Evolutionary conservation across 1,139 yeast species (phyloP), one percentile per base, ranked within the genome.

Genomic region (Suhomyces chickasaworum): DNA sequence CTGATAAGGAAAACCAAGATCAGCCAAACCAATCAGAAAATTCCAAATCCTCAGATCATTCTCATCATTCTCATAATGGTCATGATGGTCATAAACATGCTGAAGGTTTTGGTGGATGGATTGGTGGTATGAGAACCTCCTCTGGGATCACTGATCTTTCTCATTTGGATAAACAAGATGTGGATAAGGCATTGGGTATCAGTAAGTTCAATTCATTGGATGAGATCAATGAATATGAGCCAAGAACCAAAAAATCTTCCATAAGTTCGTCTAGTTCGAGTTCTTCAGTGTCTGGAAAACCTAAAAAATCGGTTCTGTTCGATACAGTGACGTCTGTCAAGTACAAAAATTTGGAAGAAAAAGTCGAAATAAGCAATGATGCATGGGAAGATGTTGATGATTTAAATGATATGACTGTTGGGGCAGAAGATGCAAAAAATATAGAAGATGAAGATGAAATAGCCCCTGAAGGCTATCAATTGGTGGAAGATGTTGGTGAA

Each of bases 91-190:
- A 76, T 49, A 69, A 72, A 1, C 85, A 80, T 46, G 81, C 84
- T 2, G 88, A 85, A 59, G 89, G 90, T 12, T 77, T 77, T 49
- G 83, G 81, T 39, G 81, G 85, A 6, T 83, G 90, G 90, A 82
- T 84, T 39, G 91, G 91, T n/a, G 86, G 86, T 1, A 69, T 71
- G 49, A 74, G 66, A 49, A 68, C 77, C 5, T 63, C 66, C 12
- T 61, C 66, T 3, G 75, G 77, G 2, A 41, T 64, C 38, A 45
- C 57, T 7, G 71, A 66, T 42, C 56, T 73, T 27, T 62, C 76
- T 0, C 67, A 66, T 27, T 58, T 74, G 46, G 74, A 73, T 45
- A 58, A 63, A 39, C 61, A 59, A 0, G 79, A 74, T 41, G 77
- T 73, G 3, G 65, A 71, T 41, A 58, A 54, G 43, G 78, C 77